A percentile compares a stretch with the other conserved stretches of the same genome.
phyloP scores from a whole-genome alignment of 2,329 filamentous ascomycete species.

The Thermothelomyces thermophilus region DNA sequence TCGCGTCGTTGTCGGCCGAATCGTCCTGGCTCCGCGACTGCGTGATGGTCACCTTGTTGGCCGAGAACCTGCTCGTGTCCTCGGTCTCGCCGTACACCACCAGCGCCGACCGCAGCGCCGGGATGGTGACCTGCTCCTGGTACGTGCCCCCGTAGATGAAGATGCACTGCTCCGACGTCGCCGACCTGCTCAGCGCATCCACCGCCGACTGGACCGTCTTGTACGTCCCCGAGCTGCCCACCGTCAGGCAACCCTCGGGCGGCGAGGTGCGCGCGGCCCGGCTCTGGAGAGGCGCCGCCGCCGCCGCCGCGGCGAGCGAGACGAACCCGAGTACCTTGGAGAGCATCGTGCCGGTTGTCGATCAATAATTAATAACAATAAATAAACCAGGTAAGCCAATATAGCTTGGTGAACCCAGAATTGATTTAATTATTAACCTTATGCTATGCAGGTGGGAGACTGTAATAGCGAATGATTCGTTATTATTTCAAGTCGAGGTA shows the following conservation, averaged over 20 bases:
- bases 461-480: too few relatives aligned
- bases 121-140: constrained; percentile 52
- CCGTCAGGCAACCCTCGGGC: constrained; percentile 23
- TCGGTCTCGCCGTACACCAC: constrained; percentile 50
- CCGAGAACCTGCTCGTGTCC: constrained; percentile 43
- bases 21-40: constrained; percentile 40
- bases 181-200: constrained; percentile 47
- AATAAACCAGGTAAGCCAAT: background rate
- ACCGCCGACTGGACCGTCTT: constrained; percentile 47
- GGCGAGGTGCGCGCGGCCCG: constrained; percentile 18
- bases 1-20: constrained; percentile 47
- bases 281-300: background rate
- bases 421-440: too few relatives aligned
- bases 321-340: constrained; percentile 1
- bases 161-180: constrained; percentile 48
- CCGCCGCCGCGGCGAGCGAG: background rate
- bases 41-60: constrained; percentile 52
- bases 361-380: background rate
- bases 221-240: constrained; percentile 20
- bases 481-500: too few relatives aligned
- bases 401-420: too few relatives aligned
- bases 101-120: constrained; percentile 40
- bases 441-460: too few relatives aligned
- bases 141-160: constrained; percentile 58
- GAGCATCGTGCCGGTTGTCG: constrained; percentile 2